Evolutionary conservation across 2,329 filamentous ascomycete genomes (phyloP).

Genomic region (Fonsecaea multimorphosa): DNA sequence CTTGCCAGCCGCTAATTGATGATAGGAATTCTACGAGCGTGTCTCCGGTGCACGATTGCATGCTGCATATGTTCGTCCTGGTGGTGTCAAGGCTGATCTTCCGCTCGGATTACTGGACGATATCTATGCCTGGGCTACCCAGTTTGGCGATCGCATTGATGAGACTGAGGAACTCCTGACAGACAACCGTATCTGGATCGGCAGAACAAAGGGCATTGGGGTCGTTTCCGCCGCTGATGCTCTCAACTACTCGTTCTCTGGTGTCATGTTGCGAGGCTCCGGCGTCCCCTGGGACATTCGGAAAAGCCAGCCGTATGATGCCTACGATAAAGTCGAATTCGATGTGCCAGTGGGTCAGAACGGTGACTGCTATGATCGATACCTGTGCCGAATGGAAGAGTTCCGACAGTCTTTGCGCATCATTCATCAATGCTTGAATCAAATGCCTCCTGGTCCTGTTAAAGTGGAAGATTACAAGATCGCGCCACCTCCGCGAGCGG

Average conservation of each 20-base stretch:
- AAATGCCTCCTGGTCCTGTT: conserved; percentile 94
- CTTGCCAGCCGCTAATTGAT: conserved; percentile 7
- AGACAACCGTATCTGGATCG: conserved; percentile 99
- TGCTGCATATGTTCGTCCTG: conserved; percentile 93
- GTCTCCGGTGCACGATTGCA: conserved; percentile 97
- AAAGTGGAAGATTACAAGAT: conserved; percentile 99
- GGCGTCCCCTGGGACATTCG: conserved; percentile 96
- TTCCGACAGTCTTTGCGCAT: conserved; percentile 98
- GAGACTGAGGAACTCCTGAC: conserved; percentile 98
- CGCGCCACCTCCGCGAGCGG: conserved; percentile 88
- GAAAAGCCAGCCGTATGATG: conserved; percentile 96
- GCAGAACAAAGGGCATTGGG: conserved; percentile 87
- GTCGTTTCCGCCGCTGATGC: conserved; percentile 90
- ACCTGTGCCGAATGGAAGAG: conserved; percentile 99
- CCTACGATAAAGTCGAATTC: conserved; percentile 97
- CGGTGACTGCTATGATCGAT: conserved; percentile 98
- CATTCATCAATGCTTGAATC: conserved; percentile 98
- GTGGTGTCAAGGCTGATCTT: conserved; percentile 94
- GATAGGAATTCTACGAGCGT: conserved; percentile 98
- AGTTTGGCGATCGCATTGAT: conserved; percentile 97
- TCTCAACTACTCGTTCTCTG: conserved; percentile 95
- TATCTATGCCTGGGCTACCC: conserved; percentile 99
- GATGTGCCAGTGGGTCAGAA: conserved; percentile 96
- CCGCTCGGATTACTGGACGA: conserved; percentile 93
- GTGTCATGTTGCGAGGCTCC: conserved; percentile 96